Evolutionary conservation across 768 basidiomycete species (phyloP).

Genomic region (Auriscalpium orientale): DNA sequence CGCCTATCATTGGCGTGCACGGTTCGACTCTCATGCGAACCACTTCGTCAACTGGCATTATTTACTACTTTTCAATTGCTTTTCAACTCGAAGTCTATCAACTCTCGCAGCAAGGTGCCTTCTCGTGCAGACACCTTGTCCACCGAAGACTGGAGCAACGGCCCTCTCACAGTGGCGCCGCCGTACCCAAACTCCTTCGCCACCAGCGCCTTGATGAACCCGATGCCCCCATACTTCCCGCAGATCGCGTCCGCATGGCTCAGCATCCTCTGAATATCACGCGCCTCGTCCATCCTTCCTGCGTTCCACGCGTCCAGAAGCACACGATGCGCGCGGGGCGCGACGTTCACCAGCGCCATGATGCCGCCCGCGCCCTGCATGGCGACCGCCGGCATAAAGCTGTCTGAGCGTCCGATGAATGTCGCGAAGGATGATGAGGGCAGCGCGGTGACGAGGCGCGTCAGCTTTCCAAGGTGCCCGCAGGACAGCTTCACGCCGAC

Average conservation of each 20-base stretch:
- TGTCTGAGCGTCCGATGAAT: constrained; percentile 70
- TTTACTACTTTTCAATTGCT: constrained; percentile 1
- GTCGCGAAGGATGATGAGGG: constrained; percentile 51
- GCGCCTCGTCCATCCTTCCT: constrained; percentile 51
- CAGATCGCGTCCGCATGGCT: constrained; percentile 63
- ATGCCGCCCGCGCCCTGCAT: constrained; percentile 61
- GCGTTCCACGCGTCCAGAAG: constrained; percentile 8
- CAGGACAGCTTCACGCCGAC: constrained; percentile 84
- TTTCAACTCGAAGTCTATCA: constrained; percentile 21
- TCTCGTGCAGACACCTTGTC: constrained; percentile 14
- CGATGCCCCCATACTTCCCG: constrained; percentile 57
- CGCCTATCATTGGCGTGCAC: no score
- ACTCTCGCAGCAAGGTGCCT: constrained; percentile 18
- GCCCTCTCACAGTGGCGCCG: constrained; percentile 23
- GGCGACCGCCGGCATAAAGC: constrained; percentile 54
- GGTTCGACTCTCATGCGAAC: no score
- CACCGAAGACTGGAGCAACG: constrained; percentile 14
- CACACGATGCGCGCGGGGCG: constrained; percentile 16
- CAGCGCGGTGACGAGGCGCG: constrained; percentile 59
- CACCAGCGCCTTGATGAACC: constrained; percentile 60
- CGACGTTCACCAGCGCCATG: constrained; percentile 53
- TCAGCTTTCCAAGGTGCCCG: constrained; percentile 77
- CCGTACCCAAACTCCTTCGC: constrained; percentile 61
- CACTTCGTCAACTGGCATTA: no score
- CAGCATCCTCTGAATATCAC: constrained; percentile 50